A percentile compares a stretch with the other conserved stretches of the same genome.
These are phyloP conservation scores for Berberis vulgaris DNA, from an alignment of 164 flowering plant species.

Conservation along the genomic window DNA sequence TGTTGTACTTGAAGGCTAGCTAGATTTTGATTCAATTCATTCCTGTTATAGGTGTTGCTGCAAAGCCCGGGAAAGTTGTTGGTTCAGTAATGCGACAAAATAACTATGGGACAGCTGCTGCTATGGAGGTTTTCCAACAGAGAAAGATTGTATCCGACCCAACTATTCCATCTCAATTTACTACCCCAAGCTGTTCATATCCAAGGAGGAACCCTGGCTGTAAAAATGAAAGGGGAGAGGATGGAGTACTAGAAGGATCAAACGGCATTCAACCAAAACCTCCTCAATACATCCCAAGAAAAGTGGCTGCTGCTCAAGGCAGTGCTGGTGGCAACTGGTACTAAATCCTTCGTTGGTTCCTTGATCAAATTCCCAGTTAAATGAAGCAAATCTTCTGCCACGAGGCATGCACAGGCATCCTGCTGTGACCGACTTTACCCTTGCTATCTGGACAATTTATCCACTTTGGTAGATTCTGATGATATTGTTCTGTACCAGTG, in stretches of 20 bases:
- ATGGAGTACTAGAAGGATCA: conserved; percentile 48
- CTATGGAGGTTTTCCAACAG: conserved; percentile 41
- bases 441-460: neutral
- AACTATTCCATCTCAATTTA: conserved; percentile 39
- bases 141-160: conserved; percentile 54
- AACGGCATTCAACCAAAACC: conserved; percentile 64
- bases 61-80: conserved; percentile 87
- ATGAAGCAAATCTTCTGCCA: neutral
- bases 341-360: conserved; percentile 23
- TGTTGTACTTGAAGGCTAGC: too few species aligned
- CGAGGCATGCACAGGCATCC: neutral
- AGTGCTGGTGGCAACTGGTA: neutral
- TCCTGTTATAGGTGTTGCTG: conserved; percentile 37
- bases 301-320: conserved; percentile 12
- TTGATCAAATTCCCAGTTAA: neutral
- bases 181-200: conserved; percentile 43
- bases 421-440: neutral
- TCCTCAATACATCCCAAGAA: conserved; percentile 52
- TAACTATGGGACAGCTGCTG: conserved; percentile 53
- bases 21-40: neutral
- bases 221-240: conserved; percentile 51
- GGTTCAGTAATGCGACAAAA: conserved; percentile 68
- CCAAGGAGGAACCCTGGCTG: conserved; percentile 59
- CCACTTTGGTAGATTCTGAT: neutral
- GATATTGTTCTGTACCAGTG: too few species aligned